Percentiles rank a stretch among this genome's conserved stretches.
These are phyloP conservation scores for Trametes meyenii DNA, from an alignment of 768 basidiomycete species.

Conservation along the genomic window DNA sequence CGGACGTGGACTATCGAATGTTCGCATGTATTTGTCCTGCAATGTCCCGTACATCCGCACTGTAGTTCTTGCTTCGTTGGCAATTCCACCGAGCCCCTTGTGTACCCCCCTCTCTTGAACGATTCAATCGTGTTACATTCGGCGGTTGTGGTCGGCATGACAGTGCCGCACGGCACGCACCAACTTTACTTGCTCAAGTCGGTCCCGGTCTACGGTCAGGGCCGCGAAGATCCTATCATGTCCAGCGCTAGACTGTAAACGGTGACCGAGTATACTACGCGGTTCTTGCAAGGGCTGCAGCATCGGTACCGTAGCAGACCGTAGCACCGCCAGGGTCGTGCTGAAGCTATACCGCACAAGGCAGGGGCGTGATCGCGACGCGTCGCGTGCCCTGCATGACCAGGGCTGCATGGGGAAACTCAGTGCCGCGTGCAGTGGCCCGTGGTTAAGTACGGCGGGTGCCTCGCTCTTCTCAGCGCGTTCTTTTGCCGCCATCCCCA, in stretches of 20 bases:
- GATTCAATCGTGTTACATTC: background rate
- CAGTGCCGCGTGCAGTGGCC: background rate
- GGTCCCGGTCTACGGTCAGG: too few relatives aligned
- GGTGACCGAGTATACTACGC: too few relatives aligned
- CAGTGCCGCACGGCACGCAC: too few relatives aligned
- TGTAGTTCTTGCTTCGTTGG: constrained; percentile 23
- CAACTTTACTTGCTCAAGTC: too few relatives aligned
- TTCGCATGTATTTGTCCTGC: constrained; percentile 32
- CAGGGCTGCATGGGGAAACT: constrained; percentile 6
- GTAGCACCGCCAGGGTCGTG: background rate
- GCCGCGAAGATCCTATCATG: too few relatives aligned
- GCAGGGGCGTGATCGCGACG: constrained; percentile 12
- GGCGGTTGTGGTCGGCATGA: too few relatives aligned
- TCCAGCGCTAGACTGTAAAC: too few relatives aligned
- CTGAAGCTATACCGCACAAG: background rate
- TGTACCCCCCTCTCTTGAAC: background rate
- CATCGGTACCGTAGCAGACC: background rate
- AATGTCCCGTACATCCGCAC: constrained; percentile 28
- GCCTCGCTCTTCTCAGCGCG: background rate
- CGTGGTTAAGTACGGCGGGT: background rate
- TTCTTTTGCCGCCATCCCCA: background rate
- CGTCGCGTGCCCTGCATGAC: constrained; percentile 5
- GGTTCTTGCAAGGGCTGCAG: background rate
- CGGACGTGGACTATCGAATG: constrained; percentile 31
- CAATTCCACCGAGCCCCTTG: constrained; percentile 7